Evolutionary conservation across 2,329 filamentous ascomycete genomes (phyloP).

Genomic region (Botrytis sinoallii): DNA sequence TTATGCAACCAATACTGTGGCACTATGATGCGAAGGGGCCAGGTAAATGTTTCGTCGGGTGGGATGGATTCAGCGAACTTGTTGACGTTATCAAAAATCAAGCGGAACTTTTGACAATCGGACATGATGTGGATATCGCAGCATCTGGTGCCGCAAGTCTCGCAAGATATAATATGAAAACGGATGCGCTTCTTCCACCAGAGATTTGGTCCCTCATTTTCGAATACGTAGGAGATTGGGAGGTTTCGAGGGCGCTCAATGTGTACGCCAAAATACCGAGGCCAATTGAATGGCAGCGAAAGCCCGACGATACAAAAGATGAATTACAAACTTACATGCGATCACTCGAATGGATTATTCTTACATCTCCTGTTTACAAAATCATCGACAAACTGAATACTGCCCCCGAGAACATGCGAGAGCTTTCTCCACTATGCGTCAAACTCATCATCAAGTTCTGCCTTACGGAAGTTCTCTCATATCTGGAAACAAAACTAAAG

Average conservation of each 20-base stretch:
- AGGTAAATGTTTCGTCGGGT: constrained; percentile 54
- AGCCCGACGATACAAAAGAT: constrained; percentile 58
- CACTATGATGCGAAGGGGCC: constrained; percentile 60
- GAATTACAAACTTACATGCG: constrained; percentile 69
- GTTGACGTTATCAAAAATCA: constrained; percentile 73
- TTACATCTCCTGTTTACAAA: constrained; percentile 66
- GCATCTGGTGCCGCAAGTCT: constrained; percentile 41
- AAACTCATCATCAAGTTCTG: constrained; percentile 91
- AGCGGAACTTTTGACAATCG: constrained; percentile 70
- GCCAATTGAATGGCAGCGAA: constrained; percentile 67
- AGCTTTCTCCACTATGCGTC: constrained; percentile 76
- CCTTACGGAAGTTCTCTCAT: constrained; percentile 73
- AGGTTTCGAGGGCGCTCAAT: constrained; percentile 75
- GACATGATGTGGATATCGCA: constrained; percentile 57
- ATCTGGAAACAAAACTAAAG: constrained; percentile 62
- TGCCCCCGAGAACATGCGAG: constrained; percentile 65
- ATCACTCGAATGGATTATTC: constrained; percentile 80
- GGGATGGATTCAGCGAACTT: constrained; percentile 68
- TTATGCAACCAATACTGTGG: constrained; percentile 80
- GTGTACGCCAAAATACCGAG: constrained; percentile 75
- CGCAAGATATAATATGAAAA: constrained; percentile 43
- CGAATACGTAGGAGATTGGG: constrained; percentile 84
- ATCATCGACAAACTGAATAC: constrained; percentile 72
- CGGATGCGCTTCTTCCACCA: constrained; percentile 59
- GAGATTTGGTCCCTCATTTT: constrained; percentile 91